A percentile compares a stretch with the other conserved stretches of the same genome.
These are phyloP conservation scores for Naganishia cerealis DNA, from an alignment of 1,284 basidiomycete species.

Conservation along the genomic window DNA sequence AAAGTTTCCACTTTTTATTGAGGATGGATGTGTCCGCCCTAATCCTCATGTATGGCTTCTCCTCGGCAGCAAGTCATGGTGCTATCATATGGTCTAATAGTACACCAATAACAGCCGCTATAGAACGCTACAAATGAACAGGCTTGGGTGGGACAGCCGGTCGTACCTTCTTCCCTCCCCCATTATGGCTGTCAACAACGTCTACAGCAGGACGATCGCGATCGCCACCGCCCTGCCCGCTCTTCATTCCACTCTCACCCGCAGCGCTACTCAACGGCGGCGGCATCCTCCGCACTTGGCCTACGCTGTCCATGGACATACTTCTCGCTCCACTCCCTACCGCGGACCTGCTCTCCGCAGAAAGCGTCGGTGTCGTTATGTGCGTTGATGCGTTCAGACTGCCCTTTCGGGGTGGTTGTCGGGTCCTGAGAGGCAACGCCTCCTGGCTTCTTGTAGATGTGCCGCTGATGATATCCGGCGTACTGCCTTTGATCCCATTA, in stretches of 20 bases:
- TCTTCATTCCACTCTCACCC: not conserved
- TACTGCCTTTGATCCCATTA: not conserved
- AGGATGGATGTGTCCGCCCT: too few species aligned
- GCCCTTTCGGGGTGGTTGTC: slow-evolving; percentile 15
- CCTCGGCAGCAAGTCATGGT: too few species aligned
- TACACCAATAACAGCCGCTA: too few species aligned
- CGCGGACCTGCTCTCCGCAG: not conserved
- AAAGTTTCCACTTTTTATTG: too few species aligned
- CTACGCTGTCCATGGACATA: slow-evolving; percentile 9
- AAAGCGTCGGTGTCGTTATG: not conserved
- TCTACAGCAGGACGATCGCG: not conserved
- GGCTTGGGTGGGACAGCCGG: slow-evolving; percentile 19
- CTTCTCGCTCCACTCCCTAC: slow-evolving; percentile 1
- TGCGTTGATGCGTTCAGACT: slow-evolving; percentile 9
- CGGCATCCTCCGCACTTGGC: slow-evolving; percentile 15
- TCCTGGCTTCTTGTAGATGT: not conserved
- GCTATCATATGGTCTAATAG: too few species aligned
- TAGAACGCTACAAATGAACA: not conserved
- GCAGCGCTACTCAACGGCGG: not conserved
- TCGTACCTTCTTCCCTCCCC: slow-evolving; percentile 5
- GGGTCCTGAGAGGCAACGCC: not conserved
- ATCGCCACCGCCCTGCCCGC: not conserved
- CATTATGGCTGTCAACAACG: not conserved
- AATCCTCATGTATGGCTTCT: too few species aligned
- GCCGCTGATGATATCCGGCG: not conserved